Conservation (phyloP, 2,329 filamentous ascomycete genomes). For the Ascochyta clinopodiicola region DNA sequence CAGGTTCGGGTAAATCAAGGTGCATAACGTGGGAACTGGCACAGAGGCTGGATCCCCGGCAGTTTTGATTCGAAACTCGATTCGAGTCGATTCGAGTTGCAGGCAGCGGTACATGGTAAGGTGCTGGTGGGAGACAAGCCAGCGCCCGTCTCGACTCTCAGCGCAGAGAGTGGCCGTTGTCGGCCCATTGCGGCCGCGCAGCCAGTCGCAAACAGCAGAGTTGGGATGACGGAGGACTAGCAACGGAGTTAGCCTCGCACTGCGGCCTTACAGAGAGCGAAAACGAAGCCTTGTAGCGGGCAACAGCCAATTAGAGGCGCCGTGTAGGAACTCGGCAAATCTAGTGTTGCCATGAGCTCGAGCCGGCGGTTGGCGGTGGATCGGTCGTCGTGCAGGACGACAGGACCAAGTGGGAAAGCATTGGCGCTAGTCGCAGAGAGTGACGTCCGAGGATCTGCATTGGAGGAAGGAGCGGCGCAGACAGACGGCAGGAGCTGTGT, state of each 20-base stretch:
- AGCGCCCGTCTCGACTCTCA: conserved; percentile 7
- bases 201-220: conserved; percentile 10
- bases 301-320: conserved; percentile 3
- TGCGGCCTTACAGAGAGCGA: conserved; percentile 3
- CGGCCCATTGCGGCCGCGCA: conserved; percentile 8
- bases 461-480: conserved; percentile 5
- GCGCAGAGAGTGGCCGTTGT: conserved; percentile 9
- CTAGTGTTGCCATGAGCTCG: conserved; percentile 4
- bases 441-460: conserved; percentile 17
- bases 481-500: not conserved
- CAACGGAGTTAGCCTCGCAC: conserved; percentile 4
- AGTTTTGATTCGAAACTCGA: not conserved
- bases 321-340: conserved; percentile 1
- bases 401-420: conserved; percentile 11
- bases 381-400: conserved; percentile 16
- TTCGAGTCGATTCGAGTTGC: not conserved
- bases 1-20: conserved; percentile 22
- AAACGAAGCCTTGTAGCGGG: conserved; percentile 1
- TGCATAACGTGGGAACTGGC: conserved; percentile 9
- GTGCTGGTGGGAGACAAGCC: not conserved
- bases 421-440: not conserved
- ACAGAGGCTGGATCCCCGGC: not conserved
- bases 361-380: conserved; percentile 13
- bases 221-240: conserved; percentile 7
- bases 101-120: not conserved